Conservation (phyloP, 345 rosid species). For the rapeseed (Brassica napus) region Da-Ae NC_063436.1:21275501-21276000, state of each 20-base stretch:
- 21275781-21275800: not conserved
- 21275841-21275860: too few relatives aligned
- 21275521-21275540: not conserved
- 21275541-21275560: not conserved
- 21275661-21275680: not conserved
- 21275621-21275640: not conserved
- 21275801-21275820: not conserved
- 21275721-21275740: not conserved
- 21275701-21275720: not conserved
- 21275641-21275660: not conserved
- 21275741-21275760: not conserved
- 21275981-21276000: too few relatives aligned
- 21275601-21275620: not conserved
- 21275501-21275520: not conserved
- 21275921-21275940: too few relatives aligned
- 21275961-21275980: too few relatives aligned
- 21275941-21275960: too few relatives aligned
- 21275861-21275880: too few relatives aligned
- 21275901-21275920: too few relatives aligned
- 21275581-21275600: not conserved
- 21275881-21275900: too few relatives aligned
- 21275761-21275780: not conserved
- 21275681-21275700: constrained; percentile 1
- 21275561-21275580: not conserved
- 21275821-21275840: not conserved